A percentile compares a stretch with the other conserved stretches of the same genome.
phyloP scores from a whole-genome alignment of 2,329 filamentous ascomycete genomes.

The Amauroascus verrucosus region DNA sequence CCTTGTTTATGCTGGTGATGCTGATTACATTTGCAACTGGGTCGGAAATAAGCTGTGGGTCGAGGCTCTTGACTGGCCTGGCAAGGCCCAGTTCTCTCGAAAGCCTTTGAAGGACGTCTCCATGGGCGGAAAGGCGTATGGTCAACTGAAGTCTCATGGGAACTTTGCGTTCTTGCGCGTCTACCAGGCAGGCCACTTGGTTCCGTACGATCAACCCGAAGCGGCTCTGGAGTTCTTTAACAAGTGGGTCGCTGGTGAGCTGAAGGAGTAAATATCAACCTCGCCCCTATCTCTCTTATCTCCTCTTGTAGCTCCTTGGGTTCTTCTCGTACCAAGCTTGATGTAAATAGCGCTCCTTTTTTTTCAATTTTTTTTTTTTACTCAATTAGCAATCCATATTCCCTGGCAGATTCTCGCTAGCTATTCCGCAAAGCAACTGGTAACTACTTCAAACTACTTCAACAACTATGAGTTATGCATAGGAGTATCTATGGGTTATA shows the following conservation, averaged over 20 bases:
- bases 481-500: too few species aligned
- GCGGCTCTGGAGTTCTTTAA: conserved; percentile 85
- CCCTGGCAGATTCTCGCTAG: too few species aligned
- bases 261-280: conserved; percentile 34
- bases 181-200: conserved; percentile 90
- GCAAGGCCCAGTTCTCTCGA: conserved; percentile 32
- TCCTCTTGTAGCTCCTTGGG: too few species aligned
- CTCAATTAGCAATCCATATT: too few species aligned
- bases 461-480: too few species aligned
- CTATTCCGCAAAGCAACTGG: too few species aligned
- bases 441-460: too few species aligned
- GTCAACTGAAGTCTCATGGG: conserved; percentile 73
- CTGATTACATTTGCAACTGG: conserved; percentile 93
- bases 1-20: conserved; percentile 82
- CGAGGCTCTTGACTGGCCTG: conserved; percentile 40
- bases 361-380: too few species aligned
- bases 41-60: conserved; percentile 95
- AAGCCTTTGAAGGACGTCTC: conserved; percentile 61
- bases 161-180: conserved; percentile 93
- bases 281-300: too few species aligned
- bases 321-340: too few species aligned
- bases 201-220: conserved; percentile 90
- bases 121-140: conserved; percentile 45
- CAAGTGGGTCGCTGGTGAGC: conserved; percentile 85
- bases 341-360: too few species aligned